Percentiles rank a stretch among this genome's conserved stretches.
Evolutionary conservation across 2,329 filamentous ascomycete species (phyloP).

Genomic region (Didymella pinodella): DNA sequence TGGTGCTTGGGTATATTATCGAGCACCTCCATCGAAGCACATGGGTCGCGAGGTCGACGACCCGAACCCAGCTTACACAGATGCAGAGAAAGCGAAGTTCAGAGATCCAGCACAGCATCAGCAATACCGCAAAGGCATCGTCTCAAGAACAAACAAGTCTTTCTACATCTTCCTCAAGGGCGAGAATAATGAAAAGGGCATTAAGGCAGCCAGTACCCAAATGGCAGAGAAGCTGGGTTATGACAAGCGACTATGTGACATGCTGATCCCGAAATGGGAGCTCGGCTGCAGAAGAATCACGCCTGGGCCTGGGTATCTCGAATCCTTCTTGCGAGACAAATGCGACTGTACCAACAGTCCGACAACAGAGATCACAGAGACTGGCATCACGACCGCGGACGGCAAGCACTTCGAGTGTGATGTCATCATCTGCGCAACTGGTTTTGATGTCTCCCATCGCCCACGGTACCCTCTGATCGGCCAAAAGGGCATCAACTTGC

Average conservation of each 20-base stretch:
- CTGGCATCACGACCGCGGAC: neutral
- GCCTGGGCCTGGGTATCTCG: conserved; percentile 59
- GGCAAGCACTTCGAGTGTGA: neutral
- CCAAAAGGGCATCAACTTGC: neutral
- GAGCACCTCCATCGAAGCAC: conserved; percentile 31
- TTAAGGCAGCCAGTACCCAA: neutral
- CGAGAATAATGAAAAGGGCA: conserved; percentile 27
- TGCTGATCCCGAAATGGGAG: conserved; percentile 37
- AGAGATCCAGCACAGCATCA: conserved; percentile 27
- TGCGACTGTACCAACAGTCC: conserved; percentile 56
- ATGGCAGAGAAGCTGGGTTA: conserved; percentile 25
- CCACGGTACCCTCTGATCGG: neutral
- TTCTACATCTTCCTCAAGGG: conserved; percentile 34
- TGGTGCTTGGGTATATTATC: conserved; percentile 33
- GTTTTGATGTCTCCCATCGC: neutral
- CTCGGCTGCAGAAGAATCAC: conserved; percentile 51
- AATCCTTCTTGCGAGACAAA: conserved; percentile 57
- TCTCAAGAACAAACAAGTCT: conserved; percentile 31
- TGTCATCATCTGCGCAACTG: neutral
- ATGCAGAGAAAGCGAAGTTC: conserved; percentile 29
- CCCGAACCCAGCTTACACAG: conserved; percentile 30
- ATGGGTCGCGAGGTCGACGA: conserved; percentile 35
- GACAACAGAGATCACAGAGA: neutral
- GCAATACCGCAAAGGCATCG: conserved; percentile 30
- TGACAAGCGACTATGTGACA: conserved; percentile 26